A percentile compares a stretch with the other conserved stretches of the same genome.
These are phyloP conservation scores for Fusarium sp. DNA, from an alignment of 2,329 filamentous ascomycete species.

Conservation along the genomic window DNA sequence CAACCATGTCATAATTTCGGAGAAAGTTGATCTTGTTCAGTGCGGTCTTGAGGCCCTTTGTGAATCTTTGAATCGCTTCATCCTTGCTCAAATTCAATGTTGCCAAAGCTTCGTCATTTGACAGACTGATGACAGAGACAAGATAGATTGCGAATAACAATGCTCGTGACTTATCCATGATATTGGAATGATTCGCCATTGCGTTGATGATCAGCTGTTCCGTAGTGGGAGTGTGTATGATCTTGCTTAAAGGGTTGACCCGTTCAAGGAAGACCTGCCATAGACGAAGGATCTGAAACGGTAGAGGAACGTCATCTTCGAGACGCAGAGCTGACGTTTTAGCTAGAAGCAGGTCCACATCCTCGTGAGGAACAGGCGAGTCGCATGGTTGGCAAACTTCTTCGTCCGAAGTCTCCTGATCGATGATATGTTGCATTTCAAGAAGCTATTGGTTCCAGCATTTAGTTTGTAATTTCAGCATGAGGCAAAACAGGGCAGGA, in stretches of 20 bases:
- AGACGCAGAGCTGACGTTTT: neutral
- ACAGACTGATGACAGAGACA: neutral
- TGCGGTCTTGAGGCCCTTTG: slow-evolving; percentile 11
- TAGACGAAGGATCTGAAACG: slow-evolving; percentile 6
- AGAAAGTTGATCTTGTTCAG: slow-evolving; percentile 16
- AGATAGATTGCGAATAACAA: slow-evolving; percentile 11
- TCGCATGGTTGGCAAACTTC: neutral
- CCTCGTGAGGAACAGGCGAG: slow-evolving; percentile 2
- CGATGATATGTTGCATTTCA: slow-evolving; percentile 24
- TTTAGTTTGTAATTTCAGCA: neutral
- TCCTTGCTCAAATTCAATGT: slow-evolving; percentile 5
- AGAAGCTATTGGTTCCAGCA: neutral
- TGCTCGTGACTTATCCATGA: neutral
- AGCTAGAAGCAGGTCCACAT: slow-evolving; percentile 8
- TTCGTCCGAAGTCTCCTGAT: slow-evolving; percentile 21
- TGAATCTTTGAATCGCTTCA: slow-evolving; percentile 9
- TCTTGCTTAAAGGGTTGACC: slow-evolving; percentile 13
- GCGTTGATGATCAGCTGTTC: slow-evolving; percentile 6
- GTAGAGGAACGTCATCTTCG: neutral
- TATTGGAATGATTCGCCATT: slow-evolving; percentile 3
- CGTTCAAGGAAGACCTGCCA: slow-evolving; percentile 26
- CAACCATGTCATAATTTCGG: slow-evolving; percentile 6
- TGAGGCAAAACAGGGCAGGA: rapidly evolving
- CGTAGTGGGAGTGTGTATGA: slow-evolving; percentile 13
- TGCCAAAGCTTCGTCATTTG: neutral